Evolutionary conservation across 192 early-diverging fungal species (phyloP), one percentile per base, ranked within the genome.

Genomic region (Piromyces finnis): DNA sequence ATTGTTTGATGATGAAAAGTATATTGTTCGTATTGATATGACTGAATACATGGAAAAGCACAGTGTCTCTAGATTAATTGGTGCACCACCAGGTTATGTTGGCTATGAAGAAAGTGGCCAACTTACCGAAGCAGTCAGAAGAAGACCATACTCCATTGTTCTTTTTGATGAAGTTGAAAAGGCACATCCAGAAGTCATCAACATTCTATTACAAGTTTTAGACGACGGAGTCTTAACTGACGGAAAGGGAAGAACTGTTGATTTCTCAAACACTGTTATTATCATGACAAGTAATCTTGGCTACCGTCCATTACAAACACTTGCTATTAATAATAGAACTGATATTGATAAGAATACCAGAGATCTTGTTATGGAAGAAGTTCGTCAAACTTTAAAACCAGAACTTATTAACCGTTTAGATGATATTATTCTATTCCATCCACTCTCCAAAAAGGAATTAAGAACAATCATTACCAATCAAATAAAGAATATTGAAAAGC

Each of bases 121-220:
- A 82, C 87, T 99, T 68, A 99, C 96, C 16, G 98, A 99, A 86
- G 87, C 92, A 9, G 91, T 99, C 37, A 91, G 98, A 78, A 89
- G 94, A 80, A 90, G 92, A 37, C 96, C 97, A 22, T 98, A 98
- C 88, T 92, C 90, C 30, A 95, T 99, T 12, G 87, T 99, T 28
- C 90, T 99, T 29, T 94, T 99, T 83, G 98, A 99, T 86, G 98
- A 99, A 86, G 93, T 99, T 79, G 98, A 99, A 81, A 99, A 99
- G 87, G 97, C 97, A 4, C 96, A 99, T 79, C 80, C 88, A 35
- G 88, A 89, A 86, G 94, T 95, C 26, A 87, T 93, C 27, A 94
- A 94, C 80, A 87, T 95, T 68, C 82, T 95, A 41, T 87, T 95
- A 28, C 92, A 94, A 83, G 86, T 95, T 16, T 88, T 95, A n/a